Evolutionary conservation across 495 filamentous ascomycete genomes (phyloP), one percentile per base, ranked within the genome.

Genomic region (Viridothelium virens): DNA sequence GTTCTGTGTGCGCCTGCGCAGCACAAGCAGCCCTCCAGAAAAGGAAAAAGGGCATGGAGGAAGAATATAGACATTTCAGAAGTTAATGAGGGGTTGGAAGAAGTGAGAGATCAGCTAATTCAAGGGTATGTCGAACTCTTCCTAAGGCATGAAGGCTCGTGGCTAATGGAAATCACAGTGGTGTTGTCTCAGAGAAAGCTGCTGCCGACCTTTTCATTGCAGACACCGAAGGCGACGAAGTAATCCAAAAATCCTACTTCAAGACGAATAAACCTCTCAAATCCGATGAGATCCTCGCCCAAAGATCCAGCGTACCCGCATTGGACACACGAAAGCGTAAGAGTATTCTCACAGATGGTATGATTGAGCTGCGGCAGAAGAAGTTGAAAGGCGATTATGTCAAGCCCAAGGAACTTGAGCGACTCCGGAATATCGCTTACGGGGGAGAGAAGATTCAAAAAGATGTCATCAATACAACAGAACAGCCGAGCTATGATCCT

Each of bases 21-120:
- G 70, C 82, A 79, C 69, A 92, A 87, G 69, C 94, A 97, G 76
- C 87, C 92, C 50, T 96, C 92, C 11, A 83, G 94, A 72, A 98
- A 97, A 77, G 93, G 94, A 68, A 98, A 98, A 79, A 96, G 92
- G 77, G 94, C 94, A 25, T 98, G 94, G 94, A 83, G 94, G 70
- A 98, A 97, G 77, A 95, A 98, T 79, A 90, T 97, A 72, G 91
- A 98, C 76, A 82, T 97, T 61, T 86, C 90, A 14, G 87, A 94
- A 64, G 82, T 98, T 34, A 83, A 91, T 69, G 80, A 87, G 68
- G 94, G 95, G 56, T 84, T 98, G 56, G 89, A 95, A 65, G 78
- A 87, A 67, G 79, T 91, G 69, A 89, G 92, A 67, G 89, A 92
- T 53, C 91, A 96, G 79, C 86, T 95, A 69, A 91, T 95, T 67